These are phyloP conservation scores for Helicocarpus griseus DNA, from an alignment of 2,329 filamentous ascomycete genomes.

Conservation along the genomic window DNA sequence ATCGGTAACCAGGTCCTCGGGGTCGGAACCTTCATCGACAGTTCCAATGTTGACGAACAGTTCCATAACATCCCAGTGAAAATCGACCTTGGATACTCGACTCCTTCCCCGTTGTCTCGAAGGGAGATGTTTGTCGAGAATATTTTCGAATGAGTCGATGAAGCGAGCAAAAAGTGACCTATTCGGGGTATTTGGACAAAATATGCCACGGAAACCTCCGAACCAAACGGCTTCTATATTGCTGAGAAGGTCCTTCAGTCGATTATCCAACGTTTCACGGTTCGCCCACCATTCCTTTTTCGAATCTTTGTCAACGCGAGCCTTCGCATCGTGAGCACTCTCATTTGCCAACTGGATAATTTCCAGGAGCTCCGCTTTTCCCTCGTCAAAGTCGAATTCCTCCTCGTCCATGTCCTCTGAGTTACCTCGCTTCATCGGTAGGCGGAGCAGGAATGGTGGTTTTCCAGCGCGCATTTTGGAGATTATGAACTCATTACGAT, in stretches of 20 bases:
- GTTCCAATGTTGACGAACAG: constrained; percentile 80
- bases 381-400: constrained; percentile 73
- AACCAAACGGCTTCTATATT: constrained; percentile 93
- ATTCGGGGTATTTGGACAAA: constrained; percentile 61
- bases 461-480: constrained; percentile 70
- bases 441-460: constrained; percentile 72
- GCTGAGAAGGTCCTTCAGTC: constrained; percentile 65
- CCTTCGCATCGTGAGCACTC: constrained; percentile 64
- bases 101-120: constrained; percentile 59
- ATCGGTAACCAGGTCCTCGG: constrained; percentile 85
- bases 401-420: constrained; percentile 71
- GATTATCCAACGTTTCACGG: constrained; percentile 66
- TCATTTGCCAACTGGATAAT: constrained; percentile 75
- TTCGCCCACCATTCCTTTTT: constrained; percentile 85
- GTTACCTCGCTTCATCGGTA: constrained; percentile 75
- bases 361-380: constrained; percentile 67
- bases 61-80: constrained; percentile 65
- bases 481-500: constrained; percentile 73
- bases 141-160: constrained; percentile 63
- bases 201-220: constrained; percentile 89
- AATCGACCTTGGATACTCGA: constrained; percentile 39
- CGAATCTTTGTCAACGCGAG: constrained; percentile 63
- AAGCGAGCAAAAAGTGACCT: constrained; percentile 62
- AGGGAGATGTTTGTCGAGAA: constrained; percentile 75
- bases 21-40: constrained; percentile 58